Percentiles rank a stretch among this genome's conserved stretches.
Evolutionary conservation across 768 basidiomycete species (phyloP).

Genomic region (Mycena kentingensis): DNA sequence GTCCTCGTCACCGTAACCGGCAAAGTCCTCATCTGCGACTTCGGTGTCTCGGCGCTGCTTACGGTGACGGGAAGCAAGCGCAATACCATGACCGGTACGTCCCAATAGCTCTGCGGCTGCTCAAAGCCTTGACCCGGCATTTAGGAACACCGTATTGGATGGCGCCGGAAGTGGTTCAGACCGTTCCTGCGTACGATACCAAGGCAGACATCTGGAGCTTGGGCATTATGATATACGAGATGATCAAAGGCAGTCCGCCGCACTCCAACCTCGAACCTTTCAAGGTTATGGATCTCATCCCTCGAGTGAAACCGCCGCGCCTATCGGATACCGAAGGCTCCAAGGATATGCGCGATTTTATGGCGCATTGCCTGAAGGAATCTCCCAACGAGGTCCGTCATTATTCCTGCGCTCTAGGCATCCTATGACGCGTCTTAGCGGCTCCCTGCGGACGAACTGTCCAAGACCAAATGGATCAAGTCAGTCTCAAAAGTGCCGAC

Average conservation of each 20-base stretch:
- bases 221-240: constrained; percentile 94
- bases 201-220: constrained; percentile 99
- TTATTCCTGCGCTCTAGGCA: constrained; percentile 10
- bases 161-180: constrained; percentile 96
- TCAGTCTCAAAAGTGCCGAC: constrained; percentile 65
- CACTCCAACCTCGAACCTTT: constrained; percentile 86
- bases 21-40: constrained; percentile 95
- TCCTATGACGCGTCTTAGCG: constrained; percentile 50
- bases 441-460: constrained; percentile 84
- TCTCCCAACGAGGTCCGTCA: constrained; percentile 67
- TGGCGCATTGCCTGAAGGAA: constrained; percentile 80
- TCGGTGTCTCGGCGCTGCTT: constrained; percentile 94
- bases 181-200: constrained; percentile 88
- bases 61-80: constrained; percentile 85
- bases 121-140: too few relatives aligned
- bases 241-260: constrained; percentile 95
- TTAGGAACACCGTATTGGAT: constrained; percentile 97
- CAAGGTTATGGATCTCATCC: constrained; percentile 87
- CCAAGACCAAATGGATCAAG: constrained; percentile 90
- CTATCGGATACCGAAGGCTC: constrained; percentile 77
- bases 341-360: constrained; percentile 87
- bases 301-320: constrained; percentile 79
- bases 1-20: constrained; percentile 86
- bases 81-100: constrained; percentile 73
- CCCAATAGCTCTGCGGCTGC: not conserved